A percentile compares a stretch with the other conserved stretches of the same genome.
These are phyloP conservation scores for Yarrowia alimentaria DNA, from an alignment of 805 yeast genomes.

Conservation along the genomic window DNA sequence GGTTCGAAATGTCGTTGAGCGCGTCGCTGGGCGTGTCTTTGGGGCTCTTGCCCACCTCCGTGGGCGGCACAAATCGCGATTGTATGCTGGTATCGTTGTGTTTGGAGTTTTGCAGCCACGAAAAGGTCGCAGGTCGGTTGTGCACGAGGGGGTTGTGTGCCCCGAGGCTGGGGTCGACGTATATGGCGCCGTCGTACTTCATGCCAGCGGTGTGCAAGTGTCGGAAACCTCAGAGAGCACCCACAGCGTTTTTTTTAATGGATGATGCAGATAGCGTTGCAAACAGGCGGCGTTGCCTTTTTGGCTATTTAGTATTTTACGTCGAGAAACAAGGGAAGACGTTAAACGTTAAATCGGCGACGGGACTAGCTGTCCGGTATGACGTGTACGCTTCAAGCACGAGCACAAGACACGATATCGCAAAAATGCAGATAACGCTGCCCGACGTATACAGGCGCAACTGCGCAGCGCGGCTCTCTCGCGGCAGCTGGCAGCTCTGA, in stretches of 20 bases:
- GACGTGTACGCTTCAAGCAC: constrained; percentile 3
- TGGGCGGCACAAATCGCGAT: constrained; percentile 19
- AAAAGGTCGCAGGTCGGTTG: not conserved
- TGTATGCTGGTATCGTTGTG: not conserved
- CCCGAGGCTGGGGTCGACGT: constrained; percentile 16
- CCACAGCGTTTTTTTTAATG: too few relatives aligned
- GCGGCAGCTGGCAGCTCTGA: too few relatives aligned
- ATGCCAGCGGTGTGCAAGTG: not conserved
- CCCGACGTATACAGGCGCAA: too few relatives aligned
- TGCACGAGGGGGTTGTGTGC: not conserved
- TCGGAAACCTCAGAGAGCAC: too few relatives aligned
- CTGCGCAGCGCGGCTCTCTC: too few relatives aligned
- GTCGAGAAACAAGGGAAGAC: constrained; percentile 19
- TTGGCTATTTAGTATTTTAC: constrained; percentile 11
- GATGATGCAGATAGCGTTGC: constrained; percentile 25
- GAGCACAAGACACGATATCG: not conserved
- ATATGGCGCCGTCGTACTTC: constrained; percentile 27
- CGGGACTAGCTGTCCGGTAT: constrained; percentile 2
- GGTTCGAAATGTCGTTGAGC: too few relatives aligned
- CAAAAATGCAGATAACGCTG: too few relatives aligned
- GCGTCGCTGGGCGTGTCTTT: not conserved
- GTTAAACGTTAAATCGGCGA: constrained; percentile 10
- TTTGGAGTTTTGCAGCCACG: not conserved
- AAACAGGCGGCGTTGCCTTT: constrained; percentile 25
- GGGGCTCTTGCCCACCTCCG: not conserved